A percentile compares a stretch with the other conserved stretches of the same genome.
Evolutionary conservation across 306 rosid genomes (phyloP).

Genomic region (Fragaria nilgerrensis): DNA sequence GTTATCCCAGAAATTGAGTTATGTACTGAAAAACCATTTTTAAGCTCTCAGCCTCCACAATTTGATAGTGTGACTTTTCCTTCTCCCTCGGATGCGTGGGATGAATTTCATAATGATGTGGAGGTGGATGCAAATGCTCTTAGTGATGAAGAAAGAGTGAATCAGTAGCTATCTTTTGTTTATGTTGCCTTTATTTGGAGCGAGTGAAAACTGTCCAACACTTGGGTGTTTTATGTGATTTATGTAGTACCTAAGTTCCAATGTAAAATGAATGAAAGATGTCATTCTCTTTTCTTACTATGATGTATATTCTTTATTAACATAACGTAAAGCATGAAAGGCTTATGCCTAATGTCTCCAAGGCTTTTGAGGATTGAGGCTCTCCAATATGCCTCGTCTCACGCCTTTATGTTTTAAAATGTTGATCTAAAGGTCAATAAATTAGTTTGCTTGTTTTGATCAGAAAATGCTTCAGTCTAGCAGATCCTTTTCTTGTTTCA

Average conservation of each 20-base stretch:
- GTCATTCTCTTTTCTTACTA: not conserved
- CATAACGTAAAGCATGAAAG: not conserved
- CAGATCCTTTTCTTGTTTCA: slow-evolving; percentile 2
- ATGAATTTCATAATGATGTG: not conserved
- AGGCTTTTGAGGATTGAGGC: not conserved
- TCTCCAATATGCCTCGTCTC: not conserved
- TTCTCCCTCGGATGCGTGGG: not conserved
- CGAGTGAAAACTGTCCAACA: not conserved
- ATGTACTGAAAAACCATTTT: not conserved
- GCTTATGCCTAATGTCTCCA: not conserved
- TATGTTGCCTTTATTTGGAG: not conserved
- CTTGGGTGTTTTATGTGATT: not conserved
- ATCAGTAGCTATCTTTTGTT: not conserved
- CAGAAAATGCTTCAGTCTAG: not conserved
- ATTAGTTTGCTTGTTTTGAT: not conserved
- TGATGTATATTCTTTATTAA: not conserved
- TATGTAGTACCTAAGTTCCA: not conserved
- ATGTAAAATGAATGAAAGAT: not conserved
- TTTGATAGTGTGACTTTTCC: not conserved
- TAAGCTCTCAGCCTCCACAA: not conserved
- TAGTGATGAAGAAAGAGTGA: not conserved
- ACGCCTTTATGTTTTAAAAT: not conserved
- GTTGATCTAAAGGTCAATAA: not conserved
- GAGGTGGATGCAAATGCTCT: not conserved
- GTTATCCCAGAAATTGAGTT: not conserved